phyloP scores from a whole-genome alignment of 148 eudicot species.

The Fagopyrum tataricum region DNA sequence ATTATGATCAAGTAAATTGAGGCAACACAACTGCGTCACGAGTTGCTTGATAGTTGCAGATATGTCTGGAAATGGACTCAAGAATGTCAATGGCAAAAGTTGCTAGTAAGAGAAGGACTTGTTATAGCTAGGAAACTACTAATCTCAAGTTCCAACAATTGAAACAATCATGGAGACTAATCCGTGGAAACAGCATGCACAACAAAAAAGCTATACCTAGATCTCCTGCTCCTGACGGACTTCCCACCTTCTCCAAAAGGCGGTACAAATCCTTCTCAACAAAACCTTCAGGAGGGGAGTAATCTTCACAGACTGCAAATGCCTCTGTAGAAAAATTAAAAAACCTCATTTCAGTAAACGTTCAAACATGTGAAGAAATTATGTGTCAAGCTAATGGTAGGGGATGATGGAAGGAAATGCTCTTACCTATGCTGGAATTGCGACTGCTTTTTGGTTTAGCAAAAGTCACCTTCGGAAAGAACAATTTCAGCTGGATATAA shows the following conservation, averaged over 20 bases:
- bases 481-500: conserved; percentile 77
- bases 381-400: not conserved
- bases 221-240: conserved; percentile 85
- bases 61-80: no score
- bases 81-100: not conserved
- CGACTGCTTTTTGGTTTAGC: conserved; percentile 99
- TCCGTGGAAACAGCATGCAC: not conserved
- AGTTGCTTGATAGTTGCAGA: no score
- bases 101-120: not conserved
- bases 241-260: conserved; percentile 87
- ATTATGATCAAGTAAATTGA: no score
- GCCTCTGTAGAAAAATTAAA: conserved; percentile 54
- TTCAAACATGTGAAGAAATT: not conserved
- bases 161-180: not conserved
- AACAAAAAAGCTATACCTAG: conserved; percentile 45
- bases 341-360: not conserved
- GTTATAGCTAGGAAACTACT: not conserved
- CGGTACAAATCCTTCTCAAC: conserved; percentile 84
- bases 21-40: no score
- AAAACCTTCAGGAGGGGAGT: conserved; percentile 94
- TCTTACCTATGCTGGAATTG: conserved; percentile 93
- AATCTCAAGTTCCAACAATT: not conserved
- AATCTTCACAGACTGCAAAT: conserved; percentile 94
- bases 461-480: conserved; percentile 91
- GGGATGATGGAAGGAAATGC: not conserved